Percentiles rank a stretch among this genome's conserved stretches.
Conservation (phyloP, 1,139 yeast genomes). For the Kurtzmaniella quercitrusa region DNA sequence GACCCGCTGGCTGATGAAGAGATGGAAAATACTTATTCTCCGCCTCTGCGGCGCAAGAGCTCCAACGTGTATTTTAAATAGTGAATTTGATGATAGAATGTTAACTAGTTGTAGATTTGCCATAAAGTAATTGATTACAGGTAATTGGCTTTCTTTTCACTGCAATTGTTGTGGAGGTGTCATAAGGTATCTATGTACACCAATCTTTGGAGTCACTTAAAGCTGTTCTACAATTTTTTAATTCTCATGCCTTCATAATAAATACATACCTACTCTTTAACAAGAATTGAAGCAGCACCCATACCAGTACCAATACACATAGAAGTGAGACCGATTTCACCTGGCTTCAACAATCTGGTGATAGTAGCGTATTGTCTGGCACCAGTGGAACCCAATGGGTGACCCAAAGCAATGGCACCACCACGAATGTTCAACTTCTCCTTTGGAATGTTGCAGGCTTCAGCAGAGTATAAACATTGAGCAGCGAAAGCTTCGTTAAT, state of each 20-base stretch:
- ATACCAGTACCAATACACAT: constrained; percentile 99
- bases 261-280: constrained; percentile 50
- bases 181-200: neutral
- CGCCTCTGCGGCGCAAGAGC: constrained; percentile 19
- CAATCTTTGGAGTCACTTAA: too few species aligned
- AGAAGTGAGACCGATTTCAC: constrained; percentile 84
- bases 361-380: constrained; percentile 92
- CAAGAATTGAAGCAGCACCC: constrained; percentile 92
- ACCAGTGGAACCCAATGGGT: constrained; percentile 95
- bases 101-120: neutral
- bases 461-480: constrained; percentile 78
- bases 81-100: neutral
- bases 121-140: too few species aligned
- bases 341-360: constrained; percentile 71
- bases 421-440: constrained; percentile 86
- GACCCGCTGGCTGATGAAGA: constrained; percentile 11
- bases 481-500: constrained; percentile 97
- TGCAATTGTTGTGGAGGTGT: neutral
- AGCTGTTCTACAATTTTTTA: neutral
- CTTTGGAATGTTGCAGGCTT: constrained; percentile 59
- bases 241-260: constrained; percentile 2
- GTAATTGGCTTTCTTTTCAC: too few species aligned
- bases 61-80: constrained; percentile 31
- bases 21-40: constrained; percentile 7
- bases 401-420: constrained; percentile 95